phyloP scores from a whole-genome alignment of 345 rosid genomes.

The Camelina neglecta region DNA sequence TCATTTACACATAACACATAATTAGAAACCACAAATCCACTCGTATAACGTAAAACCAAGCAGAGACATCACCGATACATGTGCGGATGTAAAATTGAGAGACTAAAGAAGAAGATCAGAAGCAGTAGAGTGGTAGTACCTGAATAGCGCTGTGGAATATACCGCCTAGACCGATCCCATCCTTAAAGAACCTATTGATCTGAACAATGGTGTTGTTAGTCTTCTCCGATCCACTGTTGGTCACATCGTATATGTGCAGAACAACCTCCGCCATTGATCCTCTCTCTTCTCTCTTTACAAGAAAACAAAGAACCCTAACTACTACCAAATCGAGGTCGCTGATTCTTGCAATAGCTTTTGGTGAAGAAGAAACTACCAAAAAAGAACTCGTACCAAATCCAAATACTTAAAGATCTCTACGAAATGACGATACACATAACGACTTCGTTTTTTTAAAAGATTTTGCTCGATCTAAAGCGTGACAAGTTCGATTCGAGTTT shows the following conservation, averaged over 20 bases:
- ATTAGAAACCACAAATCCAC: slow-evolving; percentile 5
- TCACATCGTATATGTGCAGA: slow-evolving; percentile 91
- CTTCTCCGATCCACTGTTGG: slow-evolving; percentile 97
- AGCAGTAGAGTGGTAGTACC: slow-evolving; percentile 50
- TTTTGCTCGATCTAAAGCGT: slow-evolving; percentile 11
- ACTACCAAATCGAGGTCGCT: slow-evolving; percentile 8
- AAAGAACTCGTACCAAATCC: slow-evolving; percentile 22
- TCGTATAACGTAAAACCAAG: background rate
- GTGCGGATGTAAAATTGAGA: background rate
- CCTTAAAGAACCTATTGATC: slow-evolving; percentile 96
- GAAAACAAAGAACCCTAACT: slow-evolving; percentile 48
- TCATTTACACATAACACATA: background rate
- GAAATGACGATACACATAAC: background rate
- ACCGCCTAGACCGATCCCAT: slow-evolving; percentile 90
- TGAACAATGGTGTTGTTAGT: slow-evolving; percentile 87
- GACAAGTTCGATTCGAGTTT: background rate
- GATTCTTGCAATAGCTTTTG: slow-evolving; percentile 8
- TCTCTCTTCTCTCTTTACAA: background rate
- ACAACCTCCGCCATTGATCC: slow-evolving; percentile 71
- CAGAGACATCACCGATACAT: background rate
- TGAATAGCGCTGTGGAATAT: slow-evolving; percentile 91
- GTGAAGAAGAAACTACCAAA: slow-evolving; percentile 1
- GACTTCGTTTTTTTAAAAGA: background rate
- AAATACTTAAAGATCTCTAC: slow-evolving; percentile 2
- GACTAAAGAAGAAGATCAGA: background rate